These are phyloP conservation scores for Leccinellum rugosiceps DNA, from an alignment of 768 basidiomycete genomes.

Conservation along the genomic window DNA sequence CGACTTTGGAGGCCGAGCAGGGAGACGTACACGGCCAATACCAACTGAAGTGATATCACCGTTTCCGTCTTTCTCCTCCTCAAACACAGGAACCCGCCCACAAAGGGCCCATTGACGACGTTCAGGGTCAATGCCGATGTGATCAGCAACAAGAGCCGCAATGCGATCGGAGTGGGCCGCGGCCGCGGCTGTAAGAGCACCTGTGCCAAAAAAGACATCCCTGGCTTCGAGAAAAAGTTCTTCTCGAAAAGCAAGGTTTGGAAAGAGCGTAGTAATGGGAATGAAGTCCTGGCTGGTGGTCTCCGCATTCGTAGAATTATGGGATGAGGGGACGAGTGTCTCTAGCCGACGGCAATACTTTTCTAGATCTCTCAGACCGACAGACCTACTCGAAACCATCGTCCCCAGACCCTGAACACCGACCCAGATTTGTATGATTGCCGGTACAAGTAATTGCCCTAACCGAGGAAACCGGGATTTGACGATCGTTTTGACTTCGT, in stretches of 20 bases:
- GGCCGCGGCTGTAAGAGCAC: slow-evolving; percentile 49
- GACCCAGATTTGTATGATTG: slow-evolving; percentile 70
- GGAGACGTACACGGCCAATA: slow-evolving; percentile 61
- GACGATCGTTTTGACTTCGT: slow-evolving; percentile 73
- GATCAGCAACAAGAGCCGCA: slow-evolving; percentile 51
- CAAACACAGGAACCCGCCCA: slow-evolving; percentile 64
- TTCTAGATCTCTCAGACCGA: slow-evolving; percentile 78
- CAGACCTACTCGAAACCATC: slow-evolving; percentile 51
- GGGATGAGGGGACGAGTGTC: slow-evolving; percentile 49
- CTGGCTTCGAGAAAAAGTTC: slow-evolving; percentile 85
- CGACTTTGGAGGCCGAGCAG: slow-evolving; percentile 39
- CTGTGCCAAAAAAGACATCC: slow-evolving; percentile 88
- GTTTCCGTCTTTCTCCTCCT: slow-evolving; percentile 64
- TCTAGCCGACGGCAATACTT: slow-evolving; percentile 80
- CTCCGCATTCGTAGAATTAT: slow-evolving; percentile 42
- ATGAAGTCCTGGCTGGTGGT: slow-evolving; percentile 18
- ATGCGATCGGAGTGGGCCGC: slow-evolving; percentile 49
- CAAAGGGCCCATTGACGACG: slow-evolving; percentile 66
- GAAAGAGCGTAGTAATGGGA: slow-evolving; percentile 49
- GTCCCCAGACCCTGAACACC: slow-evolving; percentile 48
- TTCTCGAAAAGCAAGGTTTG: slow-evolving; percentile 77
- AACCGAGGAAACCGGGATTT: slow-evolving; percentile 63
- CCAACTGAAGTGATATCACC: slow-evolving; percentile 55
- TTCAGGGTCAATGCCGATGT: slow-evolving; percentile 67
- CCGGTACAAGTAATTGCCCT: slow-evolving; percentile 41